phyloP scores from a whole-genome alignment of 805 yeast genomes.

The Lachancea quebecensis region DNA sequence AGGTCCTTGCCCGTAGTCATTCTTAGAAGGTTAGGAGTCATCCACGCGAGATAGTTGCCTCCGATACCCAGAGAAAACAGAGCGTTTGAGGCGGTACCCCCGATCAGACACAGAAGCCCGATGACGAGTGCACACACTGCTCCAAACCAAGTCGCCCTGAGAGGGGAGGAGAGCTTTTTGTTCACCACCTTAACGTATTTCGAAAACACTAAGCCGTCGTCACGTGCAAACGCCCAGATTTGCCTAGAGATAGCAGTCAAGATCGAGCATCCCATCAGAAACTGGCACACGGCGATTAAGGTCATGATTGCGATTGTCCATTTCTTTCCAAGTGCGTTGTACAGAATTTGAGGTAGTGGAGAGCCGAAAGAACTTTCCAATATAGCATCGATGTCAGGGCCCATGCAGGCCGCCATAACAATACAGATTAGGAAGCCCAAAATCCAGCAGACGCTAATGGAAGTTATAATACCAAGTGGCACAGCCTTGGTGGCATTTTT shows the following conservation, averaged over 20 bases:
- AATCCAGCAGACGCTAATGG: constrained; percentile 48
- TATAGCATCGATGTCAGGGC: constrained; percentile 36
- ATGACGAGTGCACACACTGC: constrained; percentile 30
- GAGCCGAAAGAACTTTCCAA: constrained; percentile 44
- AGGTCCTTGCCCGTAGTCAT: constrained; percentile 39
- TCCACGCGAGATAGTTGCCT: constrained; percentile 36
- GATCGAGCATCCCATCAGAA: constrained; percentile 57
- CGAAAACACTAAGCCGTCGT: constrained; percentile 60
- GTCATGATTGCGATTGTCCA: constrained; percentile 62
- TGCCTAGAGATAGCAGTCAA: constrained; percentile 58
- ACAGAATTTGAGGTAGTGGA: constrained; percentile 58
- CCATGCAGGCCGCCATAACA: constrained; percentile 47
- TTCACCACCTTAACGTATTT: constrained; percentile 47
- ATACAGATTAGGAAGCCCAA: constrained; percentile 51
- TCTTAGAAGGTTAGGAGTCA: constrained; percentile 29
- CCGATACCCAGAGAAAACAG: constrained; percentile 34
- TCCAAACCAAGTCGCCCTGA: constrained; percentile 48
- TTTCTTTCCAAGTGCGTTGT: constrained; percentile 51
- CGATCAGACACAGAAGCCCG: constrained; percentile 34
- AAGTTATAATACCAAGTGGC: constrained; percentile 55
- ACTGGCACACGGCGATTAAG: constrained; percentile 51
- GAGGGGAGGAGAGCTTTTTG: constrained; percentile 47
- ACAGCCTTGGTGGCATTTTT: constrained; percentile 53
- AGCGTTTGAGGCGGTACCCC: constrained; percentile 36
- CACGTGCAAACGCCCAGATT: constrained; percentile 69